Conservation (phyloP, 139 green algal genomes). For the Yamagishiella unicocca region DNA sequence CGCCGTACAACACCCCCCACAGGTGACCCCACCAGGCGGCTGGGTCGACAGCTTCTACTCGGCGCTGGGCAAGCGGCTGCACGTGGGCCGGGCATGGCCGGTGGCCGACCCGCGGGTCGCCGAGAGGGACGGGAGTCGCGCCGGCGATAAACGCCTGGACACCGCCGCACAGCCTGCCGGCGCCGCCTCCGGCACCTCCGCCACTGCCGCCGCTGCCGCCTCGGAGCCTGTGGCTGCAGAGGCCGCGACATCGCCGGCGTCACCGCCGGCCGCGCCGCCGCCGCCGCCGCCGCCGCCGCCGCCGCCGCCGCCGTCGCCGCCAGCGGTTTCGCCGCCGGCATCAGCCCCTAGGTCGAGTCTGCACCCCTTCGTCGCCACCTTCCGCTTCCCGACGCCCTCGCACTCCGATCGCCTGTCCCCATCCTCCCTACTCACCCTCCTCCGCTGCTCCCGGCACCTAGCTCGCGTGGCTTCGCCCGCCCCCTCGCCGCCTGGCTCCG, state of each 20-base stretch:
- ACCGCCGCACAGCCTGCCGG: no score
- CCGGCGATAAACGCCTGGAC: no score
- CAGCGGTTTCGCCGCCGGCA: neutral
- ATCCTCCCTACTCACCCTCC: neutral
- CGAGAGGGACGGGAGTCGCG: no score
- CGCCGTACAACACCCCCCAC: no score
- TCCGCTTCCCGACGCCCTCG: neutral
- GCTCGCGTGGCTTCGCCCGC: neutral
- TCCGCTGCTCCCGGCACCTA: neutral
- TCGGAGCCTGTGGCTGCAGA: neutral
- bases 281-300: neutral
- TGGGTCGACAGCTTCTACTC: conserved; percentile 20
- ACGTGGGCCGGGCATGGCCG: neutral
- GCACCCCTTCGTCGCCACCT: neutral
- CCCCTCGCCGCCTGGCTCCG: neutral
- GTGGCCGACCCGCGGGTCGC: no score
- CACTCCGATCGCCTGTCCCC: neutral
- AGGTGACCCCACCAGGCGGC: conserved; percentile 16
- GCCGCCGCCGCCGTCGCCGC: neutral
- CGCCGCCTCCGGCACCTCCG: neutral
- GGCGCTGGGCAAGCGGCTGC: neutral
- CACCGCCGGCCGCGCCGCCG: neutral
- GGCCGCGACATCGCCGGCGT: neutral
- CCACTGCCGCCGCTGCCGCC: neutral
- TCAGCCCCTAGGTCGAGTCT: neutral